Evolutionary conservation across 345 rosid genomes (phyloP).

Genomic region (Iberis pinnata): DNA sequence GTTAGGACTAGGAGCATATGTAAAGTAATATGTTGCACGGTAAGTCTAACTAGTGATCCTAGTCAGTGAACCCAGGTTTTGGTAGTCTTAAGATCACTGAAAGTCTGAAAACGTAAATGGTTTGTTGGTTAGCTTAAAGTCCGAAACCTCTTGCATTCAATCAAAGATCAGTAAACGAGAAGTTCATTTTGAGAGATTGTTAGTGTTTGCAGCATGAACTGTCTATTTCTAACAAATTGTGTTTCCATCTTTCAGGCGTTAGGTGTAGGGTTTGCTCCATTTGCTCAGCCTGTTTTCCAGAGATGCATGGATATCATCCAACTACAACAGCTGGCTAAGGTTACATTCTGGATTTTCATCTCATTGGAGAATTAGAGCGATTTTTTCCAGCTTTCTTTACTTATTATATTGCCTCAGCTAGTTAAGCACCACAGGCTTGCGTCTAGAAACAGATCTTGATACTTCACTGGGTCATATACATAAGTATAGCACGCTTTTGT

Average conservation of each 20-base stretch:
- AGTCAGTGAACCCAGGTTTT: slow-evolving; percentile 7
- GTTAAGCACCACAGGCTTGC: slow-evolving; percentile 14
- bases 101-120: background rate
- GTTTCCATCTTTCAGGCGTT: slow-evolving; percentile 62
- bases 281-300: slow-evolving; percentile 87
- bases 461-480: background rate
- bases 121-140: slow-evolving; percentile 4
- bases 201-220: slow-evolving; percentile 11
- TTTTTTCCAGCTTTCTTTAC: slow-evolving; percentile 6
- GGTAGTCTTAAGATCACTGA: slow-evolving; percentile 8
- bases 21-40: too few relatives aligned
- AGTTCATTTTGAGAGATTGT: slow-evolving; percentile 1
- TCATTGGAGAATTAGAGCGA: background rate
- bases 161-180: slow-evolving; percentile 5
- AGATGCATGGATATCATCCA: slow-evolving; percentile 85
- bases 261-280: slow-evolving; percentile 82
- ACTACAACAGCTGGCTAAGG: slow-evolving; percentile 81
- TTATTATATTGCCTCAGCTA: too few relatives aligned
- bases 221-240: slow-evolving; percentile 10
- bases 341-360: slow-evolving; percentile 28
- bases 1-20: too few relatives aligned
- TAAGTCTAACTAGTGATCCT: slow-evolving; percentile 4
- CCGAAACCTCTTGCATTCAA: background rate
- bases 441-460: background rate
- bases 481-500: background rate